These are phyloP conservation scores for Xylaria sp. DNA, from an alignment of 2,329 filamentous ascomycete species.

Conservation along the genomic window DNA sequence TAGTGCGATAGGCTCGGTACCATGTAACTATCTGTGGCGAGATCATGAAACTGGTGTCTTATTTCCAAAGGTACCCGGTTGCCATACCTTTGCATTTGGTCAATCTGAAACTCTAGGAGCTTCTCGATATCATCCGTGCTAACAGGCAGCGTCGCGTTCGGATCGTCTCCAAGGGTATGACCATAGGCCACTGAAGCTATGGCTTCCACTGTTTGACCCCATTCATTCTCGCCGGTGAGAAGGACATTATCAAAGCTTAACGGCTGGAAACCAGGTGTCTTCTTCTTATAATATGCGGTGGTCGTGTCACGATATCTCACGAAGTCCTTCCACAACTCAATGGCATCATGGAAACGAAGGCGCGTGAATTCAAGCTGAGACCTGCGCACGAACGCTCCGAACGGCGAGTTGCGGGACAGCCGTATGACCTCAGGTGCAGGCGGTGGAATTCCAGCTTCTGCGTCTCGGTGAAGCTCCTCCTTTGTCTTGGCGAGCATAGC, in stretches of 20 bases:
- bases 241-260: constrained; percentile 69
- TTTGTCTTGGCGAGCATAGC: constrained; percentile 70
- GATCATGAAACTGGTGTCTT: constrained; percentile 73
- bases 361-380: constrained; percentile 82
- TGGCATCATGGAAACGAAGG: constrained; percentile 81
- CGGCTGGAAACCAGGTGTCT: constrained; percentile 68
- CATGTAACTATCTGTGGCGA: constrained; percentile 74
- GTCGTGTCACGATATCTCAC: constrained; percentile 84
- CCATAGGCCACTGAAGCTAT: constrained; percentile 63
- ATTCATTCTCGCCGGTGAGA: constrained; percentile 60
- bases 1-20: constrained; percentile 81
- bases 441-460: constrained; percentile 62
- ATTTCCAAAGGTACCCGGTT: constrained; percentile 81
- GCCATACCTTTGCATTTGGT: constrained; percentile 85
- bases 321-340: constrained; percentile 84
- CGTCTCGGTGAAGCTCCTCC: constrained; percentile 67
- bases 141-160: constrained; percentile 59
- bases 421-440: constrained; percentile 65
- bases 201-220: constrained; percentile 61
- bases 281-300: constrained; percentile 71
- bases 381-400: constrained; percentile 83
- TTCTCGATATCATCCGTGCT: constrained; percentile 84
- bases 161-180: constrained; percentile 61
- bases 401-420: constrained; percentile 78
- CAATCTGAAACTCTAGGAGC: constrained; percentile 87